Percentiles rank a stretch among this genome's conserved stretches.
Conservation (phyloP, 805 yeast genomes). For the Yarrowia sp. region DNA sequence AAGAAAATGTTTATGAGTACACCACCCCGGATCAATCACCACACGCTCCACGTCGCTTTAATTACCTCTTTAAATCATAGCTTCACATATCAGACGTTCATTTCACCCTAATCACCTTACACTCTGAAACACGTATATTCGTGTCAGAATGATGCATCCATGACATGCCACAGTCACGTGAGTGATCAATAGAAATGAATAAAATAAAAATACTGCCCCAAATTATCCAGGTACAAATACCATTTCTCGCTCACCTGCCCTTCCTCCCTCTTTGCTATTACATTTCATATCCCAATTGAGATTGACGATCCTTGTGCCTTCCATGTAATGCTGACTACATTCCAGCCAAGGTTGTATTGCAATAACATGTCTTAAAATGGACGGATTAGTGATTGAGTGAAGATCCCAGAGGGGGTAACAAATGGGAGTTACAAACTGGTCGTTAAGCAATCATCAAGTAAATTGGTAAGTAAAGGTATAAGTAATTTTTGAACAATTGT, state of each 20-base stretch:
- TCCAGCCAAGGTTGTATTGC: slow-evolving; percentile 10
- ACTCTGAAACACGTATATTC: slow-evolving; percentile 25
- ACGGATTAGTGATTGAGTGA: no score
- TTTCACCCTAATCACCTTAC: slow-evolving; percentile 25
- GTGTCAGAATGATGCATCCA: slow-evolving; percentile 2
- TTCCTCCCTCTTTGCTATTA: not conserved
- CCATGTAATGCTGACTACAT: not conserved
- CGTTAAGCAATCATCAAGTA: no score
- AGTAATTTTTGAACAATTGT: no score
- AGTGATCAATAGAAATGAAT: not conserved
- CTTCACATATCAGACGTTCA: slow-evolving; percentile 1
- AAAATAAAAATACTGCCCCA: no score
- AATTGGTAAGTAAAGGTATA: no score
- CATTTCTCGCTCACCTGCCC: no score
- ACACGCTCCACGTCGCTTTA: no score
- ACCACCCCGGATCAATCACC: no score
- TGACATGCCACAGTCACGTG: slow-evolving; percentile 10
- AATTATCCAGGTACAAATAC: no score
- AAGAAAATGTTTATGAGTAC: not conserved
- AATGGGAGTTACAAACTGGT: no score
- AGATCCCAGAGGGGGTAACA: no score
- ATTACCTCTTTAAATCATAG: not conserved
- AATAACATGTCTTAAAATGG: slow-evolving; percentile 6
- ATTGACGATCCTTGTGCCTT: not conserved
- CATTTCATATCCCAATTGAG: slow-evolving; percentile 9